phyloP scores from a whole-genome alignment of 352 stramenopile species.

The Pythium periplocum region DNA sequence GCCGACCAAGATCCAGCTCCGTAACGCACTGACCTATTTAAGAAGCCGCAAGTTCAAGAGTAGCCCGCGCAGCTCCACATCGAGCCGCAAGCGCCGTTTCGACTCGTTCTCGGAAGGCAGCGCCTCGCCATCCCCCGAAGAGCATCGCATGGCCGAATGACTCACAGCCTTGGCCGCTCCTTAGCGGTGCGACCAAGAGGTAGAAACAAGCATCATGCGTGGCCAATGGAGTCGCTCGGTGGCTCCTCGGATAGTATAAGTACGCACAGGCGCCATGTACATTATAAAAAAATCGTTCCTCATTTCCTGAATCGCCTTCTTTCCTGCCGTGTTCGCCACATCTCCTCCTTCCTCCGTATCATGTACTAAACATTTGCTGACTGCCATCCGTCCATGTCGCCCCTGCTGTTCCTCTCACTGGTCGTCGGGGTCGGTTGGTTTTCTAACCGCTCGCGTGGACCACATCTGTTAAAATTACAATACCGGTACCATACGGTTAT shows the following conservation, averaged over 20 bases:
- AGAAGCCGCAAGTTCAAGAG: slow-evolving; percentile 63
- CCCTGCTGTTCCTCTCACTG: no score
- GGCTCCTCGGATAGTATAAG: no score
- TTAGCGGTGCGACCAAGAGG: not conserved
- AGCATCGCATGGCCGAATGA: slow-evolving; percentile 51
- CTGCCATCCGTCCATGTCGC: no score
- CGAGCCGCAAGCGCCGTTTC: slow-evolving; percentile 33
- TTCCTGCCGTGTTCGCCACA: no score
- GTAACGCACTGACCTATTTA: slow-evolving; percentile 79
- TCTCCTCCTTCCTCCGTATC: no score
- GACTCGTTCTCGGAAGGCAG: slow-evolving; percentile 50
- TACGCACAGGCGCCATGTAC: no score
- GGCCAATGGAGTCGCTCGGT: no score
- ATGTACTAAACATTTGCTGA: no score
- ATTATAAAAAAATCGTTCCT: no score
- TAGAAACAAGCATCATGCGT: not conserved
- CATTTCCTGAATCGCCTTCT: no score
- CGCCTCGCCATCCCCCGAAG: slow-evolving; percentile 47
- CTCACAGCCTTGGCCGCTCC: not conserved
- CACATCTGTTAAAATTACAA: slow-evolving; percentile 6
- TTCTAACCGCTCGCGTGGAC: not conserved
- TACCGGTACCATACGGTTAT: no score
- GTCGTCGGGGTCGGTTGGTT: no score
- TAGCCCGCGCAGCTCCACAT: slow-evolving; percentile 12
- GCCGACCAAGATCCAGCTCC: slow-evolving; percentile 78